Conservation (phyloP, 495 filamentous ascomycete genomes). For the Aspergillus incahuasiensis region DNA sequence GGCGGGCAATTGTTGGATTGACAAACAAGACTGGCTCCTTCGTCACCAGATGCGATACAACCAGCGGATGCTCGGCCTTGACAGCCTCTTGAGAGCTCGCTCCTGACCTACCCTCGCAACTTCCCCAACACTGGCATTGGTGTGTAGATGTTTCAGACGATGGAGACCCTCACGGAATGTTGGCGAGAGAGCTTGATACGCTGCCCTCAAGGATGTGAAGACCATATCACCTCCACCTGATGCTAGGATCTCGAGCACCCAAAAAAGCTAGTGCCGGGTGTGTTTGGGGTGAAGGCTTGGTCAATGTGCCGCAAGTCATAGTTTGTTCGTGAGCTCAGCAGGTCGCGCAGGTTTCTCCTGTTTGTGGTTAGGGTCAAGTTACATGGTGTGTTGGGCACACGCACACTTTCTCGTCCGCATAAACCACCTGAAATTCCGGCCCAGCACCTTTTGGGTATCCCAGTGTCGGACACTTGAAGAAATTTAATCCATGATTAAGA, state of each 20-base stretch:
- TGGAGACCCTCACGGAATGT: constrained; percentile 8
- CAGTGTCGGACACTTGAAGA: constrained; percentile 7
- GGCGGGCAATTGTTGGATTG: constrained; percentile 13
- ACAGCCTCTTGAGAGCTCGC: constrained; percentile 12
- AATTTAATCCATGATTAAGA: background rate
- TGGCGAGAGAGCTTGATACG: constrained; percentile 9
- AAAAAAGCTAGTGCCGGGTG: constrained; percentile 9
- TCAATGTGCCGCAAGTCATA: constrained; percentile 14
- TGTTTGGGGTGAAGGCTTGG: constrained; percentile 12
- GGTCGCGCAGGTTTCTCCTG: constrained; percentile 9
- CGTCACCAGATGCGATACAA: constrained; percentile 10
- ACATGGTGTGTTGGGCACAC: background rate
- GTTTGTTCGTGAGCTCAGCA: constrained; percentile 12
- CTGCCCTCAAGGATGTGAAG: constrained; percentile 9
- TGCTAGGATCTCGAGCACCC: constrained; percentile 9
- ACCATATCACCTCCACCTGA: constrained; percentile 11
- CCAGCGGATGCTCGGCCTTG: constrained; percentile 10
- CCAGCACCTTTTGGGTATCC: constrained; percentile 12
- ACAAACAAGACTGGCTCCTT: constrained; percentile 10
- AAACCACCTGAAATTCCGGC: constrained; percentile 11
- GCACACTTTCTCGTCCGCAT: constrained; percentile 13
- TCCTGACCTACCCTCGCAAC: constrained; percentile 10
- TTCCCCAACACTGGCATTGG: constrained; percentile 11
- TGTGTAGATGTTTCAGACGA: constrained; percentile 7
- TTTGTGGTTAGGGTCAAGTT: background rate